phyloP scores from a whole-genome alignment of 768 basidiomycete species.

The Amanita muscaria region DNA sequence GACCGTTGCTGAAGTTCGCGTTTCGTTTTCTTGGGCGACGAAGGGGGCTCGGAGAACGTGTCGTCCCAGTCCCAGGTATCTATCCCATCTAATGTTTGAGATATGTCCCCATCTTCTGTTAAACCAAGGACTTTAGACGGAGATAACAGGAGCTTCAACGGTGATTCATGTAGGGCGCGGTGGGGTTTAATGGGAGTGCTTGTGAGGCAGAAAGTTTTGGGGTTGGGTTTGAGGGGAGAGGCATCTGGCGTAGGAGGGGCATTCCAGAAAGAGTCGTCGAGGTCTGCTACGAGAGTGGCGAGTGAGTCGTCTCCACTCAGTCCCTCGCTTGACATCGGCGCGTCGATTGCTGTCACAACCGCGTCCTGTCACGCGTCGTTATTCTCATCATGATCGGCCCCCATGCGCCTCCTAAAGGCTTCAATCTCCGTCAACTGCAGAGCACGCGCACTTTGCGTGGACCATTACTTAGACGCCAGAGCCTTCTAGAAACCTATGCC shows the following conservation, averaged over 20 bases:
- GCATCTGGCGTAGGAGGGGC: constrained; percentile 29
- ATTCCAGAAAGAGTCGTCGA: constrained; percentile 47
- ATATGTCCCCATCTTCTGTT: too few species aligned
- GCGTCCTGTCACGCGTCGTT: constrained; percentile 2
- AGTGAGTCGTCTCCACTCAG: constrained; percentile 1
- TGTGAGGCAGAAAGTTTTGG: neutral
- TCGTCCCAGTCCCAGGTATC: too few species aligned
- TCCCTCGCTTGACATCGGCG: neutral
- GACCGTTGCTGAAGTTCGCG: constrained; percentile 12
- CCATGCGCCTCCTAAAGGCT: too few species aligned
- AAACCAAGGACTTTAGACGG: too few species aligned
- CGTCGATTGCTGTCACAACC: neutral
- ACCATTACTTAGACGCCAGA: too few species aligned
- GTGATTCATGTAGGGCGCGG: constrained; percentile 1
- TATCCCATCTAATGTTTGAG: too few species aligned
- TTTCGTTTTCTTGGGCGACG: too few species aligned
- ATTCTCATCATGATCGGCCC: too few species aligned
- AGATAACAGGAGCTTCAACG: too few species aligned
- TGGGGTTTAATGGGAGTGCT: neutral
- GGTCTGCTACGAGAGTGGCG: constrained; percentile 20
- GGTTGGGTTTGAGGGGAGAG: constrained; percentile 20
- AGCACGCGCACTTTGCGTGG: too few species aligned
- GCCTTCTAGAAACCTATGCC: too few species aligned
- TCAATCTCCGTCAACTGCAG: too few species aligned
- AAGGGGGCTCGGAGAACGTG: constrained; percentile 28